Evolutionary conservation across 768 basidiomycete species (phyloP).

Genomic region (Russula abietina): DNA sequence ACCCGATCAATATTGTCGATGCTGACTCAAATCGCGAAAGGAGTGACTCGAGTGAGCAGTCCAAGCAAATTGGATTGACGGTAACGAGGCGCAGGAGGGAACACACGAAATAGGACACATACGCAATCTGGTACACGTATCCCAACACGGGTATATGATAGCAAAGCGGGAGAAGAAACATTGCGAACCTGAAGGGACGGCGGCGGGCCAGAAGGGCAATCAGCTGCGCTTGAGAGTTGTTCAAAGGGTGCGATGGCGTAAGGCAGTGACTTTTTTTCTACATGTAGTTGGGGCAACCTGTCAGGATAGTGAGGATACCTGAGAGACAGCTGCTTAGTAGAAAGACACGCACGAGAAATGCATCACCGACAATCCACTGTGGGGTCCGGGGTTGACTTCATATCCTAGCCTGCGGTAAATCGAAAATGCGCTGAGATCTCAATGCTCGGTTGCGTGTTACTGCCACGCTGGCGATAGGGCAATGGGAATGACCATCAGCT

Average conservation of each 20-base stretch:
- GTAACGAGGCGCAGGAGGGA: neutral
- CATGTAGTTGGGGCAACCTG: too few species aligned
- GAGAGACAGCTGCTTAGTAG: neutral
- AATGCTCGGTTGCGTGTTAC: too few species aligned
- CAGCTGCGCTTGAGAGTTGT: conserved; percentile 46
- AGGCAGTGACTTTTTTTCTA: conserved; percentile 40
- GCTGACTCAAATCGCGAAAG: neutral
- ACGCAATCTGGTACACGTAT: neutral
- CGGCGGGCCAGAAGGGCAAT: too few species aligned
- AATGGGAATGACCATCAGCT: too few species aligned
- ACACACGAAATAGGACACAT: neutral
- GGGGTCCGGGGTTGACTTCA: conserved; percentile 33
- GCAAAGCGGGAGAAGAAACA: neutral
- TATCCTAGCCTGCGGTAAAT: too few species aligned
- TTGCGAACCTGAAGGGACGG: conserved; percentile 31
- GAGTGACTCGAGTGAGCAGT: neutral
- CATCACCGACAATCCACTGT: conserved; percentile 42
- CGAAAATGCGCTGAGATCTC: too few species aligned
- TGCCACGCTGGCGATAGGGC: too few species aligned
- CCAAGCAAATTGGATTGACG: neutral
- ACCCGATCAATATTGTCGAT: neutral
- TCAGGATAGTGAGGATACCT: neutral
- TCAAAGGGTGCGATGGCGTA: conserved; percentile 31
- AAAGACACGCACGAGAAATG: conserved; percentile 39
- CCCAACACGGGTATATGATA: neutral